phyloP scores from a whole-genome alignment of 148 eudicot genomes.

The Vaccinium darrowii region DNA sequence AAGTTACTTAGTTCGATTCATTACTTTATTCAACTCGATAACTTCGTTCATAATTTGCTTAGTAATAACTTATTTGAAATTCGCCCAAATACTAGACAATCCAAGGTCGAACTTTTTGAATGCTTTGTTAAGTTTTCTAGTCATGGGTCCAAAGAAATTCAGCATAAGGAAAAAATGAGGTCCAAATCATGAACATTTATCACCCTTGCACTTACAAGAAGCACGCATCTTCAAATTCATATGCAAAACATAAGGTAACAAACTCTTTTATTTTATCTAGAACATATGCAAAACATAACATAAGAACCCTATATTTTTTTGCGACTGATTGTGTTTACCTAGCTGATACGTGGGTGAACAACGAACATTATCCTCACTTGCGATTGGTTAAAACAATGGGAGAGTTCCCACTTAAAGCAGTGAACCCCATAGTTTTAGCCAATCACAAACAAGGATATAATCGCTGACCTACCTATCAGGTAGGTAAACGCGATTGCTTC shows the following conservation, averaged over 20 bases:
- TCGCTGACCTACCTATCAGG: neutral
- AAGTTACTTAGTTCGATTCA: neutral
- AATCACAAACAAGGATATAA: neutral
- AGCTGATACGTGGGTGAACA: neutral
- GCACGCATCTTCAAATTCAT: neutral
- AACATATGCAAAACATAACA: neutral
- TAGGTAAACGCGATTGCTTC: neutral
- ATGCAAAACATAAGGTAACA: neutral
- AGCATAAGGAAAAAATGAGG: neutral
- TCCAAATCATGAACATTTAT: neutral
- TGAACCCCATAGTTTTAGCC: slow-evolving; percentile 1
- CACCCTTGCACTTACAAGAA: neutral
- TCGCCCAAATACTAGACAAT: neutral
- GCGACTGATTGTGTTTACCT: neutral
- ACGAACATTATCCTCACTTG: neutral
- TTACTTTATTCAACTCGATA: neutral
- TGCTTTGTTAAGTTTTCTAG: neutral
- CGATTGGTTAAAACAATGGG: neutral
- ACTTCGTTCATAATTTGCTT: neutral
- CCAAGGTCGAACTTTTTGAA: neutral
- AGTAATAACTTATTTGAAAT: neutral
- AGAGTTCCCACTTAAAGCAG: neutral
- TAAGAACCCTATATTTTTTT: neutral
- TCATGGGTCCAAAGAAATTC: neutral
- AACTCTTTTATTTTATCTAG: no score